Conservation (phyloP, 2,329 filamentous ascomycete genomes). For the Diplodia mutila region DNA sequence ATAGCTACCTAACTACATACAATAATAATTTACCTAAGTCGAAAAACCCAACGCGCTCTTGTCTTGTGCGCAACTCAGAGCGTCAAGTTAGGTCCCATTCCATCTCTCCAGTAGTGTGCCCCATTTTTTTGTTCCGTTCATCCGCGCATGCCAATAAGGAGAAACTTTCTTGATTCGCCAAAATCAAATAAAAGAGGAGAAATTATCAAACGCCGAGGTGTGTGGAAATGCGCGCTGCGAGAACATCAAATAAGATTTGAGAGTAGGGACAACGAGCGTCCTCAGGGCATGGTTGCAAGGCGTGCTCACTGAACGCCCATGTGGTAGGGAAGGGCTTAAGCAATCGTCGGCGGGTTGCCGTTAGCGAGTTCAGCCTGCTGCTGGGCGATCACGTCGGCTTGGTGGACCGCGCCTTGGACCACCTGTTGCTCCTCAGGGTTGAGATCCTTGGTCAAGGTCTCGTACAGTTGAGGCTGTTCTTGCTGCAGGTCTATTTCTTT, state of each 20-base stretch:
- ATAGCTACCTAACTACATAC: conserved; percentile 25
- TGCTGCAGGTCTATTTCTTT: conserved; percentile 73
- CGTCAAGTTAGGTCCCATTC: conserved; percentile 9
- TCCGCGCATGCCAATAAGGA: conserved; percentile 12
- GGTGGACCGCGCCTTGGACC: conserved; percentile 75
- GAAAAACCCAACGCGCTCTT: conserved; percentile 16
- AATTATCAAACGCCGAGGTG: conserved; percentile 25
- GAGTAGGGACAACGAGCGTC: conserved; percentile 1
- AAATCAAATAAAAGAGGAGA: conserved; percentile 4
- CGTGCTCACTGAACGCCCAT: neutral
- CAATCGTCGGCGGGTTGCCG: conserved; percentile 20
- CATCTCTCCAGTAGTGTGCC: conserved; percentile 13
- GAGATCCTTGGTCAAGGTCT: conserved; percentile 76
- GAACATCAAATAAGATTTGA: conserved; percentile 11
- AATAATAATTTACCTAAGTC: conserved; percentile 13
- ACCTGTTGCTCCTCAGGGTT: conserved; percentile 79
- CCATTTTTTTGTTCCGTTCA: conserved; percentile 18
- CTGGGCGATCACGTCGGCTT: conserved; percentile 63
- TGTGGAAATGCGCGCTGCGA: conserved; percentile 24
- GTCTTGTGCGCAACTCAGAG: neutral
- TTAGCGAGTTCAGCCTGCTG: conserved; percentile 32
- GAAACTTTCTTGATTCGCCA: conserved; percentile 16
- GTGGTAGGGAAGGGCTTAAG: neutral
- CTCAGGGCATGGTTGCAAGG: neutral
- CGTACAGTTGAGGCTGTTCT: conserved; percentile 88